Percentiles rank a stretch among this genome's conserved stretches.
Evolutionary conservation across 2,329 filamentous ascomycete species (phyloP).

Genomic region (Ophiosphaerella korrae): DNA sequence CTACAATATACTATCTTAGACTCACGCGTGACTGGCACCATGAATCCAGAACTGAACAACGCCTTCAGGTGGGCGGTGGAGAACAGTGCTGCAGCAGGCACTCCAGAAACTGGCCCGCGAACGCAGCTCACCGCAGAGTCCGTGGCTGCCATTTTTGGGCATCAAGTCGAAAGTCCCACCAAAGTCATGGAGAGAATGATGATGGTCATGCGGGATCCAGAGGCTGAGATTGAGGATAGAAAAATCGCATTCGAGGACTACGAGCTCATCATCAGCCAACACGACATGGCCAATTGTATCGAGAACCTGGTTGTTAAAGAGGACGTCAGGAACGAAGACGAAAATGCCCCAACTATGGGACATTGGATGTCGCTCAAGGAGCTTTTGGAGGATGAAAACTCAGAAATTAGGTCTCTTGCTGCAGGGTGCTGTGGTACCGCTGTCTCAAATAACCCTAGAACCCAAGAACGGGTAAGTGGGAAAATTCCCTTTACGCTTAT

Average conservation of each 20-base stretch:
- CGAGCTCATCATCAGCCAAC: background rate
- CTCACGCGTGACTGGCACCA: slow-evolving; percentile 25
- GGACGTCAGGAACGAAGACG: slow-evolving; percentile 56
- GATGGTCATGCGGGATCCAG: slow-evolving; percentile 68
- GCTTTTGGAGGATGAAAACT: slow-evolving; percentile 69
- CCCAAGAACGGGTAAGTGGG: slow-evolving; percentile 70
- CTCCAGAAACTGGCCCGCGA: slow-evolving; percentile 43
- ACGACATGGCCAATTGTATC: background rate
- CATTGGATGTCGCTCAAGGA: slow-evolving; percentile 82
- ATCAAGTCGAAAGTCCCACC: slow-evolving; percentile 50
- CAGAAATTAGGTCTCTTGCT: slow-evolving; percentile 79
- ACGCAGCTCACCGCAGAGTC: slow-evolving; percentile 68
- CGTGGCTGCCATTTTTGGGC: slow-evolving; percentile 58
- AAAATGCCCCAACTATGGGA: slow-evolving; percentile 94
- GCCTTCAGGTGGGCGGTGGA: slow-evolving; percentile 80
- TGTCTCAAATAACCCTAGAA: slow-evolving; percentile 91
- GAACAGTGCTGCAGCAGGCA: slow-evolving; percentile 56
- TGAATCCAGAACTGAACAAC: slow-evolving; percentile 69
- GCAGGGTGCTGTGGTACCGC: slow-evolving; percentile 95
- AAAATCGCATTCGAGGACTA: slow-evolving; percentile 35
- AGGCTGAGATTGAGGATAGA: slow-evolving; percentile 6
- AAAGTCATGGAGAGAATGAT: slow-evolving; percentile 90
- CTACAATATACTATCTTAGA: background rate
- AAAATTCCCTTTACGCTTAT: background rate
- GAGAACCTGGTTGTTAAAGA: slow-evolving; percentile 15